Evolutionary conservation across 352 stramenopile genomes (phyloP).

Genomic region (Phytopythium sindhum): DNA sequence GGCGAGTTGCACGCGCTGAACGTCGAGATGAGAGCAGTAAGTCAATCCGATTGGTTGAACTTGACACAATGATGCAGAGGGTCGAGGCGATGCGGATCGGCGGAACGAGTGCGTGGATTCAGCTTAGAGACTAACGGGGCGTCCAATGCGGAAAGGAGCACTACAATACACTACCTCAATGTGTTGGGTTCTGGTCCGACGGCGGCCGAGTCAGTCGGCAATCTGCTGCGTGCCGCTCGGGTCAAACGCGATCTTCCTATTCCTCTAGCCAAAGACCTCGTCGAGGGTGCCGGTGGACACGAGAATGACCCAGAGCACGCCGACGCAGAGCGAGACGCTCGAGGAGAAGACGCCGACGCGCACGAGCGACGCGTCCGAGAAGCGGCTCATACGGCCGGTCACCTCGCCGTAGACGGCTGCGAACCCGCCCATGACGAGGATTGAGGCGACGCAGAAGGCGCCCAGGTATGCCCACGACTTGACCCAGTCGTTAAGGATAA

Average conservation of each 20-base stretch:
- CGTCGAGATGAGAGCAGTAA: no score
- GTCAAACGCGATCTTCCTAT: neutral
- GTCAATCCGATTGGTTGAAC: no score
- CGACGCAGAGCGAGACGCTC: constrained; percentile 58
- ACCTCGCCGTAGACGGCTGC: constrained; percentile 73
- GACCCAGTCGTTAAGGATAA: constrained; percentile 74
- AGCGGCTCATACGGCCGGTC: constrained; percentile 55
- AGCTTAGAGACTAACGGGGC: neutral
- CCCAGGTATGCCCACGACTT: constrained; percentile 78
- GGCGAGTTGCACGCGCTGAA: neutral
- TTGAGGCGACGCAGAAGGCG: constrained; percentile 84
- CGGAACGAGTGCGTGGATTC: neutral
- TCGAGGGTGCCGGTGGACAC: constrained; percentile 64
- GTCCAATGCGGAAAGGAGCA: no score
- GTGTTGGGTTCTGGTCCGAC: neutral
- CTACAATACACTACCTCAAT: neutral
- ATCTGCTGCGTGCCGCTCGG: neutral
- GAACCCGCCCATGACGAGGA: constrained; percentile 87
- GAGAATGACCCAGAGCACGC: constrained; percentile 68
- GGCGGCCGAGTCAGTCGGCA: neutral
- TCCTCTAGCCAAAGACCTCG: constrained; percentile 53
- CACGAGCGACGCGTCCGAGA: constrained; percentile 54
- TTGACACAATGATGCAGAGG: no score
- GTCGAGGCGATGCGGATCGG: neutral
- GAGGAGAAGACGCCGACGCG: constrained; percentile 65